A percentile compares a stretch with the other conserved stretches of the same genome.
Conservation (phyloP, 208 protist species). For the Jaenimonas drosophilae region DNA sequence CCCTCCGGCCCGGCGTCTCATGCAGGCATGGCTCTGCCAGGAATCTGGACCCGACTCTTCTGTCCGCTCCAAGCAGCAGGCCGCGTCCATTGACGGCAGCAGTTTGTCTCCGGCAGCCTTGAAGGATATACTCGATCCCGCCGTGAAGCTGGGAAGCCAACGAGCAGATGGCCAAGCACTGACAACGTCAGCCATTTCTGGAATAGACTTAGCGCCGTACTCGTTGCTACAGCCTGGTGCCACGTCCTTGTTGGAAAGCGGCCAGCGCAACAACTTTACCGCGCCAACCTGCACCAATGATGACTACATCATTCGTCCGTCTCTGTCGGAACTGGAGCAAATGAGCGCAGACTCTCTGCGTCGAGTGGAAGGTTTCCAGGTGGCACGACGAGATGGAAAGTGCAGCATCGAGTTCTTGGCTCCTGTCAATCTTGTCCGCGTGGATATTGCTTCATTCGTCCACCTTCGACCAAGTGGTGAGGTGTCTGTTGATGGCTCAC, state of each 20-base stretch:
- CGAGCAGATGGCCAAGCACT: background rate
- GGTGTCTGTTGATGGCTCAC: conserved; percentile 48
- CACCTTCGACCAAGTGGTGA: conserved; percentile 39
- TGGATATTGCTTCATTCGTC: conserved; percentile 49
- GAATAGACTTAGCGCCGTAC: no score
- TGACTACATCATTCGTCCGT: conserved; percentile 51
- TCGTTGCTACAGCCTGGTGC: no score
- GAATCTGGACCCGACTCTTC: conserved; percentile 4
- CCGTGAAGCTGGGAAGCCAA: conserved; percentile 20
- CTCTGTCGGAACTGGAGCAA: conserved; percentile 31
- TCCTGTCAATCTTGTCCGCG: conserved; percentile 72
- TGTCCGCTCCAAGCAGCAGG: conserved; percentile 17
- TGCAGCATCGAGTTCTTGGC: conserved; percentile 58
- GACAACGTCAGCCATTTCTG: no score
- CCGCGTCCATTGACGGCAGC: conserved; percentile 32
- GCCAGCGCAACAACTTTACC: background rate
- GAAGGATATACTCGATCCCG: conserved; percentile 38
- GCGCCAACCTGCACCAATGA: conserved; percentile 46
- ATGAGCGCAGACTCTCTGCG: conserved; percentile 40
- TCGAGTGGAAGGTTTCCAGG: conserved; percentile 32
- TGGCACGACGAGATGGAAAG: conserved; percentile 50
- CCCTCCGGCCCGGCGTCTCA: no score
- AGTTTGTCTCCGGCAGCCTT: conserved; percentile 45
- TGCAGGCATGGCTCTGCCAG: conserved; percentile 11
- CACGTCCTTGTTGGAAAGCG: no score